phyloP scores from a whole-genome alignment of 176 grass and related monocot genomes.

The Musa acuminata region DNA sequence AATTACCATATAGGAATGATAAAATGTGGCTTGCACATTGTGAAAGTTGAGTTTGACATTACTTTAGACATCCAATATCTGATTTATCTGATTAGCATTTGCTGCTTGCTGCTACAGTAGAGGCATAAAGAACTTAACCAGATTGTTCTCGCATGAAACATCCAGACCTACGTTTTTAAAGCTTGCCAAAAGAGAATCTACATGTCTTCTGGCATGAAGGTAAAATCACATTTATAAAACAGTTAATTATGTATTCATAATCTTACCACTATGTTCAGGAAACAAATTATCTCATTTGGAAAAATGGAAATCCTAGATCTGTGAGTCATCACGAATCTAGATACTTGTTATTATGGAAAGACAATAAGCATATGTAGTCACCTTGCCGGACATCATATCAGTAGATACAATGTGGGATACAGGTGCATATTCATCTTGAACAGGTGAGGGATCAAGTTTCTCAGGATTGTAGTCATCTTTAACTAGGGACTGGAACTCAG shows the following conservation, averaged over 20 bases:
- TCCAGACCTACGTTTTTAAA: not conserved
- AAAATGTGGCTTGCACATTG: no score
- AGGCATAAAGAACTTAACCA: not conserved
- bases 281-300: not conserved
- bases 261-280: not conserved
- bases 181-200: not conserved
- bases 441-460: slow-evolving; percentile 58
- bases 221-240: not conserved
- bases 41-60: no score
- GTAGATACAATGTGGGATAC: slow-evolving; percentile 71
- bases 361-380: slow-evolving; percentile 22
- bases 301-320: not conserved
- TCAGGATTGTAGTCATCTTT: slow-evolving; percentile 58
- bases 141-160: not conserved
- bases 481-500: slow-evolving; percentile 45
- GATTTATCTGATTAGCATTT: not conserved
- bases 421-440: slow-evolving; percentile 67
- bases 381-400: slow-evolving; percentile 90
- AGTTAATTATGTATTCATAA: not conserved
- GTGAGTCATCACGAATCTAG: no score
- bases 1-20: no score
- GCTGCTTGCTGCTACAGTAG: not conserved
- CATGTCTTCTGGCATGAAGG: not conserved
- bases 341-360: not conserved
- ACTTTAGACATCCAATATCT: not conserved